Evolutionary conservation across 805 yeast genomes (phyloP).

Genomic region (Suhomyces emberorum): DNA sequence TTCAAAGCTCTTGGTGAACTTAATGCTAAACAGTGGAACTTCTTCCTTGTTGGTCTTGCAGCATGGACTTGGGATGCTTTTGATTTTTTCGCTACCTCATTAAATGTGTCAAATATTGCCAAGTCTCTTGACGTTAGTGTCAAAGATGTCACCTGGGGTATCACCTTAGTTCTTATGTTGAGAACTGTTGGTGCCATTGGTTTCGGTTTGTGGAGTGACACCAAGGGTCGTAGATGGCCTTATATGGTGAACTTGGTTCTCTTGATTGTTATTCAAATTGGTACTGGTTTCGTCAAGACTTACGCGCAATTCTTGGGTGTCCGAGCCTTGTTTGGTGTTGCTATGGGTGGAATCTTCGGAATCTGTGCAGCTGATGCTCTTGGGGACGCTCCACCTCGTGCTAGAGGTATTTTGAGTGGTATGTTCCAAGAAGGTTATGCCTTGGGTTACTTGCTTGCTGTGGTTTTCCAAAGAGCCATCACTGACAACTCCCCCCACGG

Average conservation of each 20-base stretch:
- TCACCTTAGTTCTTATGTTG: constrained; percentile 65
- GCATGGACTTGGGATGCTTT: constrained; percentile 69
- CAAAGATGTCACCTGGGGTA: constrained; percentile 64
- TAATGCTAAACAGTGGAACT: constrained; percentile 53
- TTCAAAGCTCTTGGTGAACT: constrained; percentile 52
- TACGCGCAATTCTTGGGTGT: constrained; percentile 59
- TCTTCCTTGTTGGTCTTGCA: constrained; percentile 49
- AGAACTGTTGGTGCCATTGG: constrained; percentile 62
- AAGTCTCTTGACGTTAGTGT: constrained; percentile 40
- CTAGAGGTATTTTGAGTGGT: constrained; percentile 61
- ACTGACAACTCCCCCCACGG: constrained; percentile 47
- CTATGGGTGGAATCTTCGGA: constrained; percentile 73
- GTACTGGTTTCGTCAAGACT: constrained; percentile 58
- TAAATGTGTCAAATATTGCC: constrained; percentile 50
- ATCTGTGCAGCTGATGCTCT: constrained; percentile 64
- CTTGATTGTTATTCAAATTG: constrained; percentile 55
- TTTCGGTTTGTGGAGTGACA: constrained; percentile 60
- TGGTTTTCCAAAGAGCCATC: constrained; percentile 62
- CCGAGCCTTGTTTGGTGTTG: constrained; percentile 60
- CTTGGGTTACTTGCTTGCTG: constrained; percentile 64
- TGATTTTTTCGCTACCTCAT: constrained; percentile 58
- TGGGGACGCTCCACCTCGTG: constrained; percentile 57
- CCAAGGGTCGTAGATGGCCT: constrained; percentile 61
- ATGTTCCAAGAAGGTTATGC: constrained; percentile 81
- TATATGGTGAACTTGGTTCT: constrained; percentile 43